These are phyloP conservation scores for Litchi chinensis DNA, from an alignment of 345 rosid species.

Conservation along the genomic window DNA sequence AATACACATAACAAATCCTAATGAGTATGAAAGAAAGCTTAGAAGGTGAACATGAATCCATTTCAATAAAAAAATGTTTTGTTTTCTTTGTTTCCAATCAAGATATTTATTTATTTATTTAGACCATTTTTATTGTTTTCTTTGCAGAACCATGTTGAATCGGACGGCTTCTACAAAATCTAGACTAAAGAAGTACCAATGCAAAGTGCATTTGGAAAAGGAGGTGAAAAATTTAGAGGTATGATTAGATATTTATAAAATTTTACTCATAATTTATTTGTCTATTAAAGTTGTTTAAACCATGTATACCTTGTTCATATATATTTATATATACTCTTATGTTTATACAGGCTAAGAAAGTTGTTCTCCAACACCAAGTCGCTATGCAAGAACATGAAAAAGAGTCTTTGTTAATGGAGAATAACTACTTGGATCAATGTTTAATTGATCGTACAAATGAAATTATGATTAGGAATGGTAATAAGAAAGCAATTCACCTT, in stretches of 20 bases:
- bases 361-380: conserved; percentile 30
- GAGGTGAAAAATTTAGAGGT: conserved; percentile 36
- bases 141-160: conserved; percentile 36
- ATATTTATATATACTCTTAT: background rate
- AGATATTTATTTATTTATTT: background rate
- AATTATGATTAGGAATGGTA: conserved; percentile 20
- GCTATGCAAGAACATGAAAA: background rate
- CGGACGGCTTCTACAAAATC: conserved; percentile 38
- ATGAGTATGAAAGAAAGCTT: conserved; percentile 38
- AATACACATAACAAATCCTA: no score
- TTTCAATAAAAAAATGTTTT: background rate
- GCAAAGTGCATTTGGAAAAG: conserved; percentile 27
- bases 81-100: background rate
- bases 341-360: conserved; percentile 22
- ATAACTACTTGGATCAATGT: background rate
- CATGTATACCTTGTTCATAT: background rate
- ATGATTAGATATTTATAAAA: no score
- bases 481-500: background rate
- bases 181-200: conserved; percentile 25
- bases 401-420: conserved; percentile 23
- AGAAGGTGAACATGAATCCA: conserved; percentile 24
- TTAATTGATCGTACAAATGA: conserved; percentile 2
- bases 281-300: no score
- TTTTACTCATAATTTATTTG: no score
- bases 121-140: background rate